These are phyloP conservation scores for Rhodotorula sp. DNA, from an alignment of 1,284 basidiomycete species.

Conservation along the genomic window DNA sequence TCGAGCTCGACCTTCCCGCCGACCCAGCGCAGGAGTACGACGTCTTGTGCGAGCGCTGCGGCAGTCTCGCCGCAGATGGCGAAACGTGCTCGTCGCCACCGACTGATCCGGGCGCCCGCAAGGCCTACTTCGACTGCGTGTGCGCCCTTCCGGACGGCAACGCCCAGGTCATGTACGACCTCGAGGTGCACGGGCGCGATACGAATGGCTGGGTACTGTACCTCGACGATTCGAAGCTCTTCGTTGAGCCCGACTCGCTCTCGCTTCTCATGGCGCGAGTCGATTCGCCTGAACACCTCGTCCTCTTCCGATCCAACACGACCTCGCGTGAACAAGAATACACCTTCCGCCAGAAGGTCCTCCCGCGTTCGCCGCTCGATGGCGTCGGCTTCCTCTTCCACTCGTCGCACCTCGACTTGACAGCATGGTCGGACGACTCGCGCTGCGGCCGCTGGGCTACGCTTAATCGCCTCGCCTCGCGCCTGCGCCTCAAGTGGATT, in stretches of 20 bases:
- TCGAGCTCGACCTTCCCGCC: conserved; percentile 8
- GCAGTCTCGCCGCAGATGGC: not conserved
- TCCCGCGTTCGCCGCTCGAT: conserved; percentile 24
- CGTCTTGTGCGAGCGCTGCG: conserved; percentile 25
- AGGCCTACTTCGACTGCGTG: conserved; percentile 27
- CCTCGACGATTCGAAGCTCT: conserved; percentile 33
- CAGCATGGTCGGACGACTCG: conserved; percentile 17
- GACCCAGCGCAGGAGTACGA: conserved; percentile 20
- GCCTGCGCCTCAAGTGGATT: conserved; percentile 33
- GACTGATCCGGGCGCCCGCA: not conserved
- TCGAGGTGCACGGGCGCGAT: conserved; percentile 18
- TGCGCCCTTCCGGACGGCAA: conserved; percentile 20
- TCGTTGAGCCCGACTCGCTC: conserved; percentile 22
- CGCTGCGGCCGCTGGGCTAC: conserved; percentile 35
- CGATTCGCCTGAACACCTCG: conserved; percentile 19
- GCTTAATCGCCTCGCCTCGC: conserved; percentile 20
- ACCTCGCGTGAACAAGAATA: conserved; percentile 6
- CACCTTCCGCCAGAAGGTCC: conserved; percentile 18
- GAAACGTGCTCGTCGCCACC: conserved; percentile 17
- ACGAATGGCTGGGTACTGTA: conserved; percentile 26
- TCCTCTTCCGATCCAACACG: conserved; percentile 32
- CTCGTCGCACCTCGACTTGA: conserved; percentile 26
- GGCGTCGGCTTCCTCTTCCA: conserved; percentile 39
- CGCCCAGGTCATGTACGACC: conserved; percentile 18
- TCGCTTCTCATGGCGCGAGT: conserved; percentile 36